These are phyloP conservation scores for Fusarium sp. DNA, from an alignment of 2,329 filamentous ascomycete genomes.

Conservation along the genomic window DNA sequence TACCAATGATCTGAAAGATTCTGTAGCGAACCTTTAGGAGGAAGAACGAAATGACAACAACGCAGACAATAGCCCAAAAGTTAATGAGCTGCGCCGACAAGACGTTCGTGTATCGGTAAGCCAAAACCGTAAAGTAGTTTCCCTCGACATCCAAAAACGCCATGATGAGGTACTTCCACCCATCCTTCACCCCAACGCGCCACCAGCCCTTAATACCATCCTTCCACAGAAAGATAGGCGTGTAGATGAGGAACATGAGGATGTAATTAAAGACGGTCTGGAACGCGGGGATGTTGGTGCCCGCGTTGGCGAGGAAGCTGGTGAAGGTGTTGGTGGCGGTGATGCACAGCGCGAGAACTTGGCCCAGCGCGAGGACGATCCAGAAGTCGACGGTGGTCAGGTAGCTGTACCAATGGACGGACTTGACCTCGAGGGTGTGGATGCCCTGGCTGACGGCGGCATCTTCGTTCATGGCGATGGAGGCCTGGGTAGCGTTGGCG, in stretches of 20 bases:
- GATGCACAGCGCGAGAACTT: constrained; percentile 88
- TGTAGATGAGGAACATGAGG: constrained; percentile 83
- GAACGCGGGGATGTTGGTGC: constrained; percentile 90
- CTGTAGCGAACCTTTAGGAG: constrained; percentile 91
- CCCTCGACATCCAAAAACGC: constrained; percentile 94
- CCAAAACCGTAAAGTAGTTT: constrained; percentile 97
- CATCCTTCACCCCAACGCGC: constrained; percentile 71
- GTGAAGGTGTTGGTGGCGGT: constrained; percentile 94
- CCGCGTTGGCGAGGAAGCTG: constrained; percentile 70
- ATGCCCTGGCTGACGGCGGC: constrained; percentile 62
- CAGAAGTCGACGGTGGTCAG: constrained; percentile 89
- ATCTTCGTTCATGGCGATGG: constrained; percentile 25
- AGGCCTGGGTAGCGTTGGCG: constrained; percentile 18
- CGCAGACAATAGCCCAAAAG: constrained; percentile 97
- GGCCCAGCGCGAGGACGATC: constrained; percentile 81
- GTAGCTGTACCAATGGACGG: constrained; percentile 75
- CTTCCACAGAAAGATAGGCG: constrained; percentile 78
- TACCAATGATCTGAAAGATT: constrained; percentile 83
- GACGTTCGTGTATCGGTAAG: constrained; percentile 92
- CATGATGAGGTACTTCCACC: constrained; percentile 95
- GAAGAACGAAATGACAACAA: constrained; percentile 84
- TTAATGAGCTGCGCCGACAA: constrained; percentile 95
- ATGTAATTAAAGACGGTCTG: constrained; percentile 97
- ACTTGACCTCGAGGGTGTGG: constrained; percentile 63
- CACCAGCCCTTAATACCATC: constrained; percentile 80